Evolutionary conservation across 148 eudicot genomes (phyloP).

Genomic region (Rhododendron griersonianum): DNA sequence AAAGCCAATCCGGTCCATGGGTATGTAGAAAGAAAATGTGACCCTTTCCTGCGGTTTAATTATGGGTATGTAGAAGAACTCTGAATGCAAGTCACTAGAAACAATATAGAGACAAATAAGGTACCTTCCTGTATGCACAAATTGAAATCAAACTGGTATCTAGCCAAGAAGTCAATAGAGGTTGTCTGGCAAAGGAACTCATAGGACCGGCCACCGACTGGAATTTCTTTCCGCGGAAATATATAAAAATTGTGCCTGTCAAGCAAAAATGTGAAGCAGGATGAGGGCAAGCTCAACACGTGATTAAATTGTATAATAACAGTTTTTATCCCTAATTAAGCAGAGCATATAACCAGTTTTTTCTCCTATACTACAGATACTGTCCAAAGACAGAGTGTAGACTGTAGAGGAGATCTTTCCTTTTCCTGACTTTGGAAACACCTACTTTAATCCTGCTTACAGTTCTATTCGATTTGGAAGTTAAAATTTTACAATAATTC

Average conservation of each 20-base stretch:
- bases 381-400: background rate
- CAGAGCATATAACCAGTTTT: background rate
- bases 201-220: slow-evolving; percentile 40
- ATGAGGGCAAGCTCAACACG: background rate
- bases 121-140: slow-evolving; percentile 81
- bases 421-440: background rate
- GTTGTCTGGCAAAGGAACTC: slow-evolving; percentile 93
- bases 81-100: background rate
- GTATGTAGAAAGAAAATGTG: too few species aligned
- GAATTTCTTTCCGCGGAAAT: slow-evolving; percentile 84
- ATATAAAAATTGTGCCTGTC: slow-evolving; percentile 86
- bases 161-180: slow-evolving; percentile 85
- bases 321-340: background rate
- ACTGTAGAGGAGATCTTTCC: background rate
- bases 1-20: background rate
- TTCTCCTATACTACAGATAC: background rate
- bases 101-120: slow-evolving; percentile 3
- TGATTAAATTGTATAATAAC: background rate
- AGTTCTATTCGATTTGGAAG: background rate
- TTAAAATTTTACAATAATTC: background rate
- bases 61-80: background rate
- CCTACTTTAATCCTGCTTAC: background rate
- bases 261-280: slow-evolving; percentile 2
- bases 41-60: background rate
- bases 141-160: slow-evolving; percentile 89